Evolutionary conservation across 208 protist genomes (phyloP), one percentile per base, ranked within the genome.

Genomic region (Naegleria lovaniensis): DNA sequence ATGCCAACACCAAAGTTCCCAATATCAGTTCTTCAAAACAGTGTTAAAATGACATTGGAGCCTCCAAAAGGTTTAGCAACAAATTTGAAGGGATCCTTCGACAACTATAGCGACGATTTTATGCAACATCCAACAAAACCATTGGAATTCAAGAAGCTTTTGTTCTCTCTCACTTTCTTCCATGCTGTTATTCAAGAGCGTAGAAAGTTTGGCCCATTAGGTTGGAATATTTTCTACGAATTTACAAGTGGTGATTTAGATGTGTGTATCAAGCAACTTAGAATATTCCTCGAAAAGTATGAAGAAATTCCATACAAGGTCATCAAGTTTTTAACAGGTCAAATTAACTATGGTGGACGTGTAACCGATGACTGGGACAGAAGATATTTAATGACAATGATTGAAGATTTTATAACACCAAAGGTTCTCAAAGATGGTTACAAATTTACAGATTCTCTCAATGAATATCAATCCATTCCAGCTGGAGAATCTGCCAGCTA

Each of bases 41-140:
- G 97, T 88, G 96, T 99, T 86, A 99, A 99, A 94, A 98, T 99
- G 95, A 99, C 99, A 15, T 99, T 99, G 92, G 99, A 99, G 95
- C 98, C 99, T n/a, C 99, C 99, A 29, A 98, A 98, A 94, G 98
- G 98, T 41, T 93, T 99, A 93, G 95, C 97, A 91, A 95, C 97
- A 41, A 99, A 99, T 92, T 94, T 99, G 25, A 58, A 93, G 41
- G 58, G 94, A 7, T 94, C 95, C 5, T 96, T 93, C 86, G 86
- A 75, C 41, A 83, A 87, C 38, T 98, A 97, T 93, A 85, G 86
- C 51, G 92, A 95, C 58, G 95, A 97, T 33, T 98, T 96, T 91
- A 93, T 99, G 16, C 94, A 97, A 36, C 92, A 91, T 16, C 97
- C 95, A 91, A 94, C 93, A 67, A 97, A 98, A 94, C 94, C 96